phyloP scores from a whole-genome alignment of 495 filamentous ascomycete species.

The Tetracladium setigerum region DNA sequence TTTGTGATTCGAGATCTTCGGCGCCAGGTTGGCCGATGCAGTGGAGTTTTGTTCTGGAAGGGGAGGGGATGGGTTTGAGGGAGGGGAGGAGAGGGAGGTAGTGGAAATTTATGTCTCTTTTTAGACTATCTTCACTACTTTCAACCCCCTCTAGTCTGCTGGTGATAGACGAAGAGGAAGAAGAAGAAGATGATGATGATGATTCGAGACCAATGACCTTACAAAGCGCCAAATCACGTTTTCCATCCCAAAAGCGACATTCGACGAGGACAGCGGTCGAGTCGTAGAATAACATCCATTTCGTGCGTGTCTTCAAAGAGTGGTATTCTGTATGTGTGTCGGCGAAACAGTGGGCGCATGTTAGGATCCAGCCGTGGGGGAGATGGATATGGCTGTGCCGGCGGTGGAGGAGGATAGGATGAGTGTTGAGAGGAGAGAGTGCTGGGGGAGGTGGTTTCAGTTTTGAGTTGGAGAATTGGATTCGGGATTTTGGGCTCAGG shows the following conservation, averaged over 20 bases:
- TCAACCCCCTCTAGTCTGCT: too few species aligned
- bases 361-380: slow-evolving; percentile 28
- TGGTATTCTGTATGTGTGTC: slow-evolving; percentile 24
- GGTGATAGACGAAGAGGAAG: too few species aligned
- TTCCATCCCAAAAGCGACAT: slow-evolving; percentile 26
- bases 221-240: slow-evolving; percentile 31
- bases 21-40: slow-evolving; percentile 33
- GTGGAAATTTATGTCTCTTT: too few species aligned
- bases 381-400: slow-evolving; percentile 33
- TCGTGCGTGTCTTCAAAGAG: neutral
- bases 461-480: neutral
- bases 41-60: neutral
- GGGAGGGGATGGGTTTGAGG: too few species aligned
- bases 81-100: too few species aligned
- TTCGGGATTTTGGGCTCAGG: too few species aligned
- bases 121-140: too few species aligned
- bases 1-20: slow-evolving; percentile 32
- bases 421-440: slow-evolving; percentile 25
- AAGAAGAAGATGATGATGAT: too few species aligned
- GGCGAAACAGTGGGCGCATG: slow-evolving; percentile 35
- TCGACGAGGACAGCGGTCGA: slow-evolving; percentile 27
- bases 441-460: neutral
- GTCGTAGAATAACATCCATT: slow-evolving; percentile 32
- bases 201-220: slow-evolving; percentile 24
- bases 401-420: slow-evolving; percentile 36